A percentile compares a stretch with the other conserved stretches of the same genome.
Conservation (phyloP, 2,329 filamentous ascomycete genomes). For the Dothistroma pini region DNA sequence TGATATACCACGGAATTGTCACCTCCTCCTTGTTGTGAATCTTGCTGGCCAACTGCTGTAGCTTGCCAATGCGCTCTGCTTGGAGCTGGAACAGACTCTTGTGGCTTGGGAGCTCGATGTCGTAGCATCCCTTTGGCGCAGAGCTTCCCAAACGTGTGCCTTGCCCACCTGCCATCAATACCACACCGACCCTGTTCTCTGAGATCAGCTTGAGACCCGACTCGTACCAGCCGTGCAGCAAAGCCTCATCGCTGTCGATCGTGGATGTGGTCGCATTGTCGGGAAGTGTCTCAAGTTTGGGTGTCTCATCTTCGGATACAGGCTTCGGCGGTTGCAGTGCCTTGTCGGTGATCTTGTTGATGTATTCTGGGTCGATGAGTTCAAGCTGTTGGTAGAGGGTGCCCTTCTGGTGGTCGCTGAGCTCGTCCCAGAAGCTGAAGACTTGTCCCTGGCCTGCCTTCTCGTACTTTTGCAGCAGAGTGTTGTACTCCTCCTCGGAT, state of each 20-base stretch:
- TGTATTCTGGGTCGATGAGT: constrained; percentile 75
- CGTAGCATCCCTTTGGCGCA: constrained; percentile 94
- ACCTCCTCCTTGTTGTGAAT: constrained; percentile 59
- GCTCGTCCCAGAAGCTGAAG: constrained; percentile 81
- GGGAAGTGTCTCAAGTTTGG: constrained; percentile 78
- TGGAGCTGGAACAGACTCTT: constrained; percentile 99
- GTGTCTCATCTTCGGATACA: constrained; percentile 47
- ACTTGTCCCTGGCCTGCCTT: constrained; percentile 76
- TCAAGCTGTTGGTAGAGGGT: constrained; percentile 76
- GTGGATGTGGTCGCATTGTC: constrained; percentile 83
- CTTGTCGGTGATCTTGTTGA: constrained; percentile 80
- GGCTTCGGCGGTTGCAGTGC: constrained; percentile 72
- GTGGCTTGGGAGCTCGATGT: constrained; percentile 87
- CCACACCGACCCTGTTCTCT: constrained; percentile 71
- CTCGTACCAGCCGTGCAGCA: constrained; percentile 81
- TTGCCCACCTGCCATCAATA: constrained; percentile 96
- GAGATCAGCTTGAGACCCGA: constrained; percentile 63
- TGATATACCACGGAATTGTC: constrained; percentile 95
- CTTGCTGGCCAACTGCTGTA: constrained; percentile 75
- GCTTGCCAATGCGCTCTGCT: constrained; percentile 84
- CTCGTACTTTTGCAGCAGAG: constrained; percentile 68
- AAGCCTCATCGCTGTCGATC: constrained; percentile 75
- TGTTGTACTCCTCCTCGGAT: constrained; percentile 61
- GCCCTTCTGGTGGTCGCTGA: constrained; percentile 69
- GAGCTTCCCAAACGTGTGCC: constrained; percentile 92